phyloP scores from a whole-genome alignment of 345 rosid species.

The Theobroma cacao region DNA sequence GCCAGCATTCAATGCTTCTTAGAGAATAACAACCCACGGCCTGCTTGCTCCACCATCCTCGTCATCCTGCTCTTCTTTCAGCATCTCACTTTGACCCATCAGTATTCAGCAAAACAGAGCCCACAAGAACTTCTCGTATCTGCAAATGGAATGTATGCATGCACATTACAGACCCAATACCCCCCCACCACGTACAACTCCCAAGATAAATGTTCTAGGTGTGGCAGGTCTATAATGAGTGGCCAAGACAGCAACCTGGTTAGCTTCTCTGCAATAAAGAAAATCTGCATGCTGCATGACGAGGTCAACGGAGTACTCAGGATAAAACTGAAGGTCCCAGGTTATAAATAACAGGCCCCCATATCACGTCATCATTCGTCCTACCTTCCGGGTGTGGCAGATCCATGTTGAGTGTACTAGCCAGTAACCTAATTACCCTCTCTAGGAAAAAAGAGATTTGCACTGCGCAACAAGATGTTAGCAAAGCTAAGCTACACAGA shows the following conservation, averaged over 20 bases:
- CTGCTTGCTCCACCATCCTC: background rate
- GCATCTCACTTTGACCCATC: background rate
- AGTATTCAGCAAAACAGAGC: background rate
- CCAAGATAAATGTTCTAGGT: background rate
- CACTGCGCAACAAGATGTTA: background rate
- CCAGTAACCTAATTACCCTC: background rate
- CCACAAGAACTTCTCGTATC: background rate
- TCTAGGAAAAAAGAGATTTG: background rate
- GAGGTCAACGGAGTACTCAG: background rate
- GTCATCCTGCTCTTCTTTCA: background rate
- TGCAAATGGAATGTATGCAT: background rate
- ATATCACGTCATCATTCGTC: no score
- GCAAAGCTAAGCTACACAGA: background rate
- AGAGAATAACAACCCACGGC: background rate
- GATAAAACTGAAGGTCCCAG: background rate
- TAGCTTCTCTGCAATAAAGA: background rate
- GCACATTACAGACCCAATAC: no score
- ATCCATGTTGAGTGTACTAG: no score
- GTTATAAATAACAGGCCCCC: background rate
- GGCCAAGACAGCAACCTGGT: background rate
- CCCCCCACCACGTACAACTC: no score
- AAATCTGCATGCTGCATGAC: background rate
- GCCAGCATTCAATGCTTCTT: no score
- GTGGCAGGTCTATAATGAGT: background rate
- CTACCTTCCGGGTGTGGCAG: background rate